These are phyloP conservation scores for Schoenoplectus triqueter DNA, from an alignment of 202 grass and related monocot species.

Conservation along the genomic window DNA sequence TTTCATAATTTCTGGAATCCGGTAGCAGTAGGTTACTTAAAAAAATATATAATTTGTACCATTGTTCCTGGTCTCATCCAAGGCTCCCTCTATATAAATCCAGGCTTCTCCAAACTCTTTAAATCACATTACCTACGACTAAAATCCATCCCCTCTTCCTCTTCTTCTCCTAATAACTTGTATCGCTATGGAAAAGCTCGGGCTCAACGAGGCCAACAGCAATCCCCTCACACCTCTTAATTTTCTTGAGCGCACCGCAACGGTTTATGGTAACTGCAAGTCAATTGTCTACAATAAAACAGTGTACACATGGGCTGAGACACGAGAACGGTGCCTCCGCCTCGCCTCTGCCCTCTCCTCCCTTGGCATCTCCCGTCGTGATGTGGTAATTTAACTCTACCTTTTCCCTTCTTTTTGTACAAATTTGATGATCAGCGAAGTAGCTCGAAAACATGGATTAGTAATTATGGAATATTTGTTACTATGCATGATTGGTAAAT, in stretches of 20 bases:
- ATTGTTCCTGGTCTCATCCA: neutral
- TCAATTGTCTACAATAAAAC: slow-evolving; percentile 75
- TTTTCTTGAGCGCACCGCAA: slow-evolving; percentile 71
- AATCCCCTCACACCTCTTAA: slow-evolving; percentile 68
- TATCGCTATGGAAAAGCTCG: slow-evolving; percentile 61
- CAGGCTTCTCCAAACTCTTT: neutral
- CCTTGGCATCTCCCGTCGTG: slow-evolving; percentile 69
- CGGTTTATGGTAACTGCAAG: slow-evolving; percentile 61
- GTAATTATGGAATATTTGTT: neutral
- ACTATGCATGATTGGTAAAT: neutral
- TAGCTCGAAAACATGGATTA: neutral
- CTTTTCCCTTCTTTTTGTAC: neutral
- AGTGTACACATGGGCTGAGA: slow-evolving; percentile 78
- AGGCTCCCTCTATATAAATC: neutral
- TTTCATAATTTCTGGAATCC: neutral
- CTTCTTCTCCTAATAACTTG: neutral
- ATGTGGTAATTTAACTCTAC: slow-evolving; percentile 62
- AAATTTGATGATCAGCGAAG: neutral
- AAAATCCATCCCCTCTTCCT: neutral
- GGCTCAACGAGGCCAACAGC: slow-evolving; percentile 61
- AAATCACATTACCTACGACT: neutral
- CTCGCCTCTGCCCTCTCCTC: slow-evolving; percentile 77
- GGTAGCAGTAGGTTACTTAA: neutral
- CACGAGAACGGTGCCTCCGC: slow-evolving; percentile 66
- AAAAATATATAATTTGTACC: neutral